Evolutionary conservation across 2,329 filamentous ascomycete species (phyloP), one percentile per base, ranked within the genome.

Genomic region (Epichloe gansuensis): DNA sequence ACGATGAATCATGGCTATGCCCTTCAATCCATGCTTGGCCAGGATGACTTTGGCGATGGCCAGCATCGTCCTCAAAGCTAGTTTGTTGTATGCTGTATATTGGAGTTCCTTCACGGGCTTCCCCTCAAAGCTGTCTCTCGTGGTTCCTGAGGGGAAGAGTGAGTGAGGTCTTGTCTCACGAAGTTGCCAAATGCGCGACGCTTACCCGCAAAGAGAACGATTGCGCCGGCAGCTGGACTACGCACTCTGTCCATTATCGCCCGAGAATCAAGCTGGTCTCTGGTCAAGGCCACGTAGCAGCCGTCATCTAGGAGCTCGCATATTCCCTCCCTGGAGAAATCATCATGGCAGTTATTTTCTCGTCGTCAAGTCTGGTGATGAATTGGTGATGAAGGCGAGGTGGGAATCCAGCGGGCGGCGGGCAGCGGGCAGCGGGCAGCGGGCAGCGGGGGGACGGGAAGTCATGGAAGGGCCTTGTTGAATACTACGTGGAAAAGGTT

Each of bases 1-100:
- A 4, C 91, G 81, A 70, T 97, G 93, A 13, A 86, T 75, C 67
- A 97, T 86, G 48, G 85, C 82, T 54, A 97, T 82, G 7, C 81
- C 85, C 39, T 80, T 78, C 17, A 95, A 77, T 1, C 67, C 70
- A 65, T 95, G 82, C 58, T 81, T 82, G 11, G 68, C 62, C 15
- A 69, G 67, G 3, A 91, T 69, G 4, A 73, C 67, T 5, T 72
- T 69, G 42, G 81, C 81, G 60, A 93, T 88, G 21, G 67, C 63
- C 45, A 82, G 71, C 71, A 93, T 82, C 1, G 84, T 85, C 39
- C 76, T 74, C 6, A 91, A 75, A 15, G 88, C 87, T 11, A 84
- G 76, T 2, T 83, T 79, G 12, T 75, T 71, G 68, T 94, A 94
- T 8, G 88, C 80, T 17, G 81, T 81, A 70, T 94, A 94, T 50